These are phyloP conservation scores for Ustulina deusta DNA, from an alignment of 2,329 filamentous ascomycete genomes.

Conservation along the genomic window DNA sequence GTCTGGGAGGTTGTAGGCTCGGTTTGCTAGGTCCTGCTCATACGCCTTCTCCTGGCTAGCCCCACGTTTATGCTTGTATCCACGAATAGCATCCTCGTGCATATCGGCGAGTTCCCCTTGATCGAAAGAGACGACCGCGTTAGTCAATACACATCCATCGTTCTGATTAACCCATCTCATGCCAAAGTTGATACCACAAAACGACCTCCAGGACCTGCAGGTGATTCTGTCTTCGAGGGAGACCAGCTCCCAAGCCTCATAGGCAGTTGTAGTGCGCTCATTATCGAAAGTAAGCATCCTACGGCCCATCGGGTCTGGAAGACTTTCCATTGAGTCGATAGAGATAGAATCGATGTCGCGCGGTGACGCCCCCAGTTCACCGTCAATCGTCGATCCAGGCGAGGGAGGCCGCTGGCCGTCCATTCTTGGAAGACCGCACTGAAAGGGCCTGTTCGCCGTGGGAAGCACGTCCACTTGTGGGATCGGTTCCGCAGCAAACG, in stretches of 20 bases:
- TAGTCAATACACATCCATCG: slow-evolving; percentile 34
- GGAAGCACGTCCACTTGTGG: background rate
- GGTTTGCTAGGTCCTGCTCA: slow-evolving; percentile 44
- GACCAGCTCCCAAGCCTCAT: slow-evolving; percentile 36
- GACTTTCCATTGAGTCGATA: slow-evolving; percentile 21
- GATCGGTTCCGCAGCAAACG: background rate
- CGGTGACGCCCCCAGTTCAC: background rate
- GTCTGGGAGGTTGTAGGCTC: slow-evolving; percentile 35
- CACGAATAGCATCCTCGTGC: slow-evolving; percentile 37
- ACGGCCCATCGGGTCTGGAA: slow-evolving; percentile 21
- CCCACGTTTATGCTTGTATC: slow-evolving; percentile 31
- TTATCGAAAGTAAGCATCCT: slow-evolving; percentile 25
- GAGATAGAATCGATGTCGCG: slow-evolving; percentile 31
- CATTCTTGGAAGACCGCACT: background rate
- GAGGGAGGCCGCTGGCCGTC: slow-evolving; percentile 1
- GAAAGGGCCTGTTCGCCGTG: background rate
- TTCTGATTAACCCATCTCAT: slow-evolving; percentile 29
- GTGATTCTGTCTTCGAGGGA: slow-evolving; percentile 8
- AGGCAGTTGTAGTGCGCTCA: slow-evolving; percentile 24
- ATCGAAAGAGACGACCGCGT: slow-evolving; percentile 34
- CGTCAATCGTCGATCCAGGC: background rate
- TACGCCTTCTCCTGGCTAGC: slow-evolving; percentile 40
- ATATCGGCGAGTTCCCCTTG: slow-evolving; percentile 44
- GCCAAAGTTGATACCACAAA: slow-evolving; percentile 41
- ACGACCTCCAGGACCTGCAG: slow-evolving; percentile 24